phyloP scores from a whole-genome alignment of 2,329 filamentous ascomycete genomes.

The Apiospora rasikravindrae region DNA sequence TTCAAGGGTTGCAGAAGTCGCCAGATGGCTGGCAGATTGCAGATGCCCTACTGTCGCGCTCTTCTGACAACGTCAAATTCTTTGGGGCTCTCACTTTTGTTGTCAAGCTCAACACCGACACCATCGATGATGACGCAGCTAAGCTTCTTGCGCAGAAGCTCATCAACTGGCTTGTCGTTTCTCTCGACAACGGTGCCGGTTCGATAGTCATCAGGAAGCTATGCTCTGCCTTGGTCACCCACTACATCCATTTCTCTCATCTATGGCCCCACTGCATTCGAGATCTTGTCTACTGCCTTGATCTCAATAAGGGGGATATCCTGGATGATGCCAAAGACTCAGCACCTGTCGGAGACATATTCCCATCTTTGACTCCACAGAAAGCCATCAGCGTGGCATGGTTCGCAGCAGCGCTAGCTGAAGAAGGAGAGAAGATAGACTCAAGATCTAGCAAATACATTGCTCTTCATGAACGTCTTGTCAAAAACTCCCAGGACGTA shows the following conservation, averaged over 20 bases:
- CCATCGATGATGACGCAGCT: slow-evolving; percentile 65
- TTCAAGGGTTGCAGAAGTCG: slow-evolving; percentile 81
- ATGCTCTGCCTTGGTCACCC: slow-evolving; percentile 77
- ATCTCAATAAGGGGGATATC: slow-evolving; percentile 49
- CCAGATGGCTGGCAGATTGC: slow-evolving; percentile 86
- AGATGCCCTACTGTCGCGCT: slow-evolving; percentile 71
- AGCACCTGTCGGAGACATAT: slow-evolving; percentile 49
- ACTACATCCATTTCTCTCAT: slow-evolving; percentile 72
- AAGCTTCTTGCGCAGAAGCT: slow-evolving; percentile 64
- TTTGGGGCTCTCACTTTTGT: slow-evolving; percentile 93
- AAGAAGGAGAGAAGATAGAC: slow-evolving; percentile 73
- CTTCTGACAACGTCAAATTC: slow-evolving; percentile 81
- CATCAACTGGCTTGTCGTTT: slow-evolving; percentile 65
- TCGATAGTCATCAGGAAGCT: slow-evolving; percentile 74
- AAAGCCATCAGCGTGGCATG: slow-evolving; percentile 66
- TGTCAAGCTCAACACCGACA: slow-evolving; percentile 92
- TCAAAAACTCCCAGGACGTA: slow-evolving; percentile 56
- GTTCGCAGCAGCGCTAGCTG: slow-evolving; percentile 68
- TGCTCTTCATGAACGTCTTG: slow-evolving; percentile 55
- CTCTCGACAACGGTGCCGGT: slow-evolving; percentile 56
- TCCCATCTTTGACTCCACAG: slow-evolving; percentile 51
- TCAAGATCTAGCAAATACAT: slow-evolving; percentile 58
- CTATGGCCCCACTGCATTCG: slow-evolving; percentile 70
- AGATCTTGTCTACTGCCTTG: slow-evolving; percentile 67
- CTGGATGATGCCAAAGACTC: slow-evolving; percentile 53